Evolutionary conservation across 306 rosid genomes (phyloP).

Genomic region (Ammopiptanthus mongolicus): DNA sequence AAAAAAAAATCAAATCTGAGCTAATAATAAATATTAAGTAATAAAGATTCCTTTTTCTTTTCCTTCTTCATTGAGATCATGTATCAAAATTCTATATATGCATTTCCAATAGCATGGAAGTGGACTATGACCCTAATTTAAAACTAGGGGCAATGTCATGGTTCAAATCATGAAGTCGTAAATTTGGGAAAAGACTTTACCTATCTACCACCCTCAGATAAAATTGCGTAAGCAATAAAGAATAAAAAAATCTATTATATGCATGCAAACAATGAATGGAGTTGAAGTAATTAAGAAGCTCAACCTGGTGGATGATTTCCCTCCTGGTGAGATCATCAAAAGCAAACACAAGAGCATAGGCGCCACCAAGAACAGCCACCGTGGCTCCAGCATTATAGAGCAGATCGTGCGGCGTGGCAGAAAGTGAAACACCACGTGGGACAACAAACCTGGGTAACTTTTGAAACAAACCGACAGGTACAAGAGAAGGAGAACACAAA

Average conservation of each 20-base stretch:
- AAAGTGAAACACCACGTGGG: not conserved
- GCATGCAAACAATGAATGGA: constrained; percentile 5
- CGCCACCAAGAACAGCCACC: constrained; percentile 54
- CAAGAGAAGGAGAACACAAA: not conserved
- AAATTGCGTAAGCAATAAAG: too few relatives aligned
- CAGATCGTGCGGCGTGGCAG: constrained; percentile 25
- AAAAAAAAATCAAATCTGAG: not conserved
- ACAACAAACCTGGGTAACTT: not conserved
- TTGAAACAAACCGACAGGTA: not conserved
- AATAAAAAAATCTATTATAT: not conserved
- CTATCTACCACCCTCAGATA: too few relatives aligned
- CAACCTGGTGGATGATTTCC: constrained; percentile 64
- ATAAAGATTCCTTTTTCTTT: not conserved
- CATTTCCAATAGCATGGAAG: not conserved
- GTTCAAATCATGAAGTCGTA: too few relatives aligned
- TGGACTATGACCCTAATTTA: too few relatives aligned
- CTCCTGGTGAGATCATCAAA: constrained; percentile 57
- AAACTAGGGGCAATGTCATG: too few relatives aligned
- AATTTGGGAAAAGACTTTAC: too few relatives aligned
- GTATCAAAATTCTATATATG: not conserved
- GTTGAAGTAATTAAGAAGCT: not conserved
- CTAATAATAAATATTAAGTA: not conserved
- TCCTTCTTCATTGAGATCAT: not conserved
- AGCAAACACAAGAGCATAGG: constrained; percentile 52
- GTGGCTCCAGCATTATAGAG: constrained; percentile 62